A percentile compares a stretch with the other conserved stretches of the same genome.
phyloP scores from a whole-genome alignment of 2,329 filamentous ascomycete genomes.

The Fusarium fujikuroi region DNA sequence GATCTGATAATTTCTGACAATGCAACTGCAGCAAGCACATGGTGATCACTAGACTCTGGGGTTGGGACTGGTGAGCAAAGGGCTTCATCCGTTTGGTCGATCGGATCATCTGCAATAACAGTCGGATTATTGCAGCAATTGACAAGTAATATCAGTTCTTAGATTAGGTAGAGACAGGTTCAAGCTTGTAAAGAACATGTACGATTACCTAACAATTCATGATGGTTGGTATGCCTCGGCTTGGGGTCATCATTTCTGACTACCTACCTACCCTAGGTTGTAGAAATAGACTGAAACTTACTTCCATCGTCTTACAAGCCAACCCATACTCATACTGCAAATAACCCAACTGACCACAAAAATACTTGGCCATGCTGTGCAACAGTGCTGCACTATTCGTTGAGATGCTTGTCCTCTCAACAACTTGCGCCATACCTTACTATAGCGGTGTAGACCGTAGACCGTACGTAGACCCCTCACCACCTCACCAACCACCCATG shows the following conservation, averaged over 20 bases:
- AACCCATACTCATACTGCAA: neutral
- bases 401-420: neutral
- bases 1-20: slow-evolving; percentile 4
- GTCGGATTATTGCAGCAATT: neutral
- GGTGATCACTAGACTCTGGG: neutral
- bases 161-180: neutral
- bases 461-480: slow-evolving; percentile 19
- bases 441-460: slow-evolving; percentile 22
- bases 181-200: neutral
- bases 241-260: neutral
- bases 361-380: neutral
- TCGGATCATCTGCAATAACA: slow-evolving; percentile 1
- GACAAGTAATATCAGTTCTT: neutral
- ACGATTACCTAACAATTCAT: neutral
- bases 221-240: neutral
- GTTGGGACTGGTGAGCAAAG: neutral
- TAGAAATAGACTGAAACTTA: neutral
- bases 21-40: neutral
- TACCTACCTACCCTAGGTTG: slow-evolving; percentile 3
- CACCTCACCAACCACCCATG: neutral
- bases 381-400: neutral
- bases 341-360: neutral
- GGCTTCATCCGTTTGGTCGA: neutral
- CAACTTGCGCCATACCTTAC: neutral
- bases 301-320: neutral